phyloP scores from a whole-genome alignment of 2,329 filamentous ascomycete species.

The Penicillium fuscoglaucum region DNA sequence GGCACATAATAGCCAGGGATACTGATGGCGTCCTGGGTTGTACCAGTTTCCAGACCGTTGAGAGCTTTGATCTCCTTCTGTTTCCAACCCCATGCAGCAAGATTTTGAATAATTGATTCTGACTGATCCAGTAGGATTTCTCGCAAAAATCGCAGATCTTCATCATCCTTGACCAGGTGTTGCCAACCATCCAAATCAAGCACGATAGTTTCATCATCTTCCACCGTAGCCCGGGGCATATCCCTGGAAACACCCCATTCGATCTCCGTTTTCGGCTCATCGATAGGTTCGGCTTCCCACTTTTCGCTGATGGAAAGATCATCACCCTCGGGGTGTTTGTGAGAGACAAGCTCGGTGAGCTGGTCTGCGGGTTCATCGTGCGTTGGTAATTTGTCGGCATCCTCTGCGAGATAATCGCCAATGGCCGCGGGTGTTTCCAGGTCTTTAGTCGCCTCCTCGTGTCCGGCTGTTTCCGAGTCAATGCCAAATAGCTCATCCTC shows the following conservation, averaged over 20 bases:
- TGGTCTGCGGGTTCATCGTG: slow-evolving; percentile 3
- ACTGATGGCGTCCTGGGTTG: slow-evolving; percentile 53
- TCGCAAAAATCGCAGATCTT: slow-evolving; percentile 61
- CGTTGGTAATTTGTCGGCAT: slow-evolving; percentile 4
- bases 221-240: slow-evolving; percentile 62
- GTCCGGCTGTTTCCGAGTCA: slow-evolving; percentile 55
- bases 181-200: slow-evolving; percentile 73
- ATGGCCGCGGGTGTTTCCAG: background rate
- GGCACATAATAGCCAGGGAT: slow-evolving; percentile 77
- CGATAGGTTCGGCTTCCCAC: slow-evolving; percentile 26
- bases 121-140: slow-evolving; percentile 51
- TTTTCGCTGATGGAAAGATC: slow-evolving; percentile 28
- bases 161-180: slow-evolving; percentile 66
- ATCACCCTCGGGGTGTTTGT: slow-evolving; percentile 10
- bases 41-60: slow-evolving; percentile 60
- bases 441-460: slow-evolving; percentile 50
- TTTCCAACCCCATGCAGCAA: slow-evolving; percentile 67
- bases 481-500: slow-evolving; percentile 77
- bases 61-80: slow-evolving; percentile 71
- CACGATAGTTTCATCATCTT: slow-evolving; percentile 63
- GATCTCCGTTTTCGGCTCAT: slow-evolving; percentile 51
- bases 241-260: slow-evolving; percentile 62
- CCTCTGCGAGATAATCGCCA: slow-evolving; percentile 4
- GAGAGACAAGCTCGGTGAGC: background rate
- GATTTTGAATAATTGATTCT: slow-evolving; percentile 55